Base-by-base conservation (phyloP, 192 early-diverging fungal species). In the Gryganskiella cystojenkinii region DNA sequence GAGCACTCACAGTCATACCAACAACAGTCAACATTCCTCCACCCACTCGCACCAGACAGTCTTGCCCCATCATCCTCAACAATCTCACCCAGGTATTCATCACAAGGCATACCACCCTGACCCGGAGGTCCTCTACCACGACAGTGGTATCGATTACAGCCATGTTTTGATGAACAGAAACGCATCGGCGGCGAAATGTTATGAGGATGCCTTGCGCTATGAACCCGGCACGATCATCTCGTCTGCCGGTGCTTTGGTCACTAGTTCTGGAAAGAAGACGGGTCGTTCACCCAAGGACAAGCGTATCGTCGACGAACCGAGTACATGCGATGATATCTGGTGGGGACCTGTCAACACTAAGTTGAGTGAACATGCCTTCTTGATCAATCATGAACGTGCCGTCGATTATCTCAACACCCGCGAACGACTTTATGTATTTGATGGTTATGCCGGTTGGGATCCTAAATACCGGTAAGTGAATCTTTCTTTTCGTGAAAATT, bases 381-480 rank as follows among this genome's bases (percentile, higher is more conserved):
- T 94, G 70, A 93, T 93, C 81, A 99, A 99, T 86, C 94, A 95
- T 67, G 94, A 99, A 85, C 91, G 94, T 65, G 96, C 96, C 35
- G 87, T 93, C 67, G 95, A 96, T 86, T 99, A 98, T 83, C 87
- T 99, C 70, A 99, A 99, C 85, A 97, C 96, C 37, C 90, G 95
- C 49, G 86, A 89, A 28, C 88, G 93, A 56, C 87, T 98, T n/a
- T 97, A 96, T 80, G 95, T 99, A 61, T 95, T 99, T 85, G 98
- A 99, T 82, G 98, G 95, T 22, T 99, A 86, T 65, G 98, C 98
- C 45, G 98, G 98, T 27, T 99, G 98, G 98, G 98, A 99, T 83
- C 92, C 95, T 64, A 95, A 95, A 84, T 95, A 98, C 90, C 63
- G 74, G 74, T 78, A 60, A 56, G 60, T 4, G 34, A 57, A 4